Evolutionary conservation across 257 asterid genomes (phyloP).

Genomic region (Petunia secreta): DNA sequence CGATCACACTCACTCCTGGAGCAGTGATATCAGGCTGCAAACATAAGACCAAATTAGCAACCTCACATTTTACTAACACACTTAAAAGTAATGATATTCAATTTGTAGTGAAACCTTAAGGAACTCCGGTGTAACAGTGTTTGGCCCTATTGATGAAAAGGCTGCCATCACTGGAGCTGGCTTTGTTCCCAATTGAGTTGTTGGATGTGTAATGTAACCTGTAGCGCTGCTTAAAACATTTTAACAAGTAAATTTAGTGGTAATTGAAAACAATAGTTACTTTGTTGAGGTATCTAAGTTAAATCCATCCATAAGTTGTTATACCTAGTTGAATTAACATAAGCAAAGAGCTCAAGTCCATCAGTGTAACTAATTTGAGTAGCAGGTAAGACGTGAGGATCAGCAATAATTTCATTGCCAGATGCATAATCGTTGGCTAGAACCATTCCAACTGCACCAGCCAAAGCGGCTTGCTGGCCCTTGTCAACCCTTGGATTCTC

Average conservation of each 20-base stretch:
- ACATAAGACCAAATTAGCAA: background rate
- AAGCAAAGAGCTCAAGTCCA: conserved; percentile 64
- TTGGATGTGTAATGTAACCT: conserved; percentile 37
- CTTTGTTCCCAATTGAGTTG: conserved; percentile 59
- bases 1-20: conserved; percentile 88
- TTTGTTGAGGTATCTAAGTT: background rate
- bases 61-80: background rate
- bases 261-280: background rate
- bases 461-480: conserved; percentile 76
- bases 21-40: conserved; percentile 96
- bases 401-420: conserved; percentile 83
- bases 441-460: conserved; percentile 92
- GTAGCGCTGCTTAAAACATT: background rate
- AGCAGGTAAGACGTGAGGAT: conserved; percentile 91
- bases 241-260: background rate
- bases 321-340: conserved; percentile 62
- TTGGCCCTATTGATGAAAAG: conserved; percentile 83
- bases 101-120: conserved; percentile 57
- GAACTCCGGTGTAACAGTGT: conserved; percentile 63
- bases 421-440: conserved; percentile 71
- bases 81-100: background rate
- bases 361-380: conserved; percentile 77
- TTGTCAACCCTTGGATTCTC: conserved; percentile 81
- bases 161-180: conserved; percentile 96
- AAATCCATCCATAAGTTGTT: background rate